Conservation (phyloP, 805 yeast genomes). For the Brettanomyces sp. region DNA sequence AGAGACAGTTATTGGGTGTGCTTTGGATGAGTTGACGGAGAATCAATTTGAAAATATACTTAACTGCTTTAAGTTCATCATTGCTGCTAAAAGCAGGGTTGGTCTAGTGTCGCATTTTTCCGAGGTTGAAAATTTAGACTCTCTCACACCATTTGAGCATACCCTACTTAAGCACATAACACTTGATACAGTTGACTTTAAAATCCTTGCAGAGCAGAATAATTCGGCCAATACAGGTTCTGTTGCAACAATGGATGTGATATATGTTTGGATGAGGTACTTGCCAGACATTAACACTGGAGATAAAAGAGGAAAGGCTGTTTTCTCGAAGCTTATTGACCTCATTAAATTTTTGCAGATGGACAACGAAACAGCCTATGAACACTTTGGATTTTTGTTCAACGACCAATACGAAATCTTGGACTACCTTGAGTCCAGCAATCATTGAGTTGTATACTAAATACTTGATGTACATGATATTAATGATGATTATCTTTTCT, state of each 20-base stretch:
- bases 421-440: conserved; percentile 9
- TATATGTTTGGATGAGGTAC: conserved; percentile 20
- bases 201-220: not conserved
- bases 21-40: conserved; percentile 22
- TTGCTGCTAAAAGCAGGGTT: conserved; percentile 1
- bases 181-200: conserved; percentile 3
- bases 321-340: conserved; percentile 13
- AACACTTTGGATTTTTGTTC: conserved; percentile 22
- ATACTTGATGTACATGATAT: not conserved
- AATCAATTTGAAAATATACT: conserved; percentile 16
- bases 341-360: conserved; percentile 16
- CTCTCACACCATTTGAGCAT: conserved; percentile 9
- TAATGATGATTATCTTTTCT: not conserved
- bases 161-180: conserved; percentile 12
- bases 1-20: conserved; percentile 27
- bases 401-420: conserved; percentile 17
- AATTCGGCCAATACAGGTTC: conserved; percentile 1
- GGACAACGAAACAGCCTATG: conserved; percentile 14
- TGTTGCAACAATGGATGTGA: conserved; percentile 13
- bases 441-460: conserved; percentile 1
- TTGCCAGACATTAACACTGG: conserved; percentile 10
- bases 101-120: conserved; percentile 5
- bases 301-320: conserved; percentile 8
- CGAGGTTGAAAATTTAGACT: conserved; percentile 1
- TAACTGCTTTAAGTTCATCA: conserved; percentile 14